phyloP scores from a whole-genome alignment of 2,329 filamentous ascomycete species.

The Penicillium sp. region DNA sequence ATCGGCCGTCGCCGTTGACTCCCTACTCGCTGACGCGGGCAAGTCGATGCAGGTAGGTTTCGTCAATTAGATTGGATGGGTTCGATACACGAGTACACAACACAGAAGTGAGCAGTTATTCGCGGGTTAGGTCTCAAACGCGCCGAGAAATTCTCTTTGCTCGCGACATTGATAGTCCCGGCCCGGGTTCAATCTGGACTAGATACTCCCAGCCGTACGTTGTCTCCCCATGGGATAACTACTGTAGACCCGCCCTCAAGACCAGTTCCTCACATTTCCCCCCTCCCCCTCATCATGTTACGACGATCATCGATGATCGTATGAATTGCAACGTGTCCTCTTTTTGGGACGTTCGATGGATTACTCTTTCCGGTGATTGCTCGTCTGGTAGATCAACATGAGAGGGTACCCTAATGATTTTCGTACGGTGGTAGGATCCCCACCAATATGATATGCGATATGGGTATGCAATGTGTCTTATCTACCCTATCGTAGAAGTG shows the following conservation, averaged over 20 bases:
- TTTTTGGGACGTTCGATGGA: background rate
- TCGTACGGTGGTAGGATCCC: background rate
- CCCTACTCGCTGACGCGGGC: slow-evolving; percentile 2
- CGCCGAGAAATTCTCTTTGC: slow-evolving; percentile 9
- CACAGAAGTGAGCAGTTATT: background rate
- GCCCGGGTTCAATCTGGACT: background rate
- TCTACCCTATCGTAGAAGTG: background rate
- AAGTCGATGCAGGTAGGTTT: slow-evolving; percentile 14
- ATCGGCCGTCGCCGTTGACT: slow-evolving; percentile 7
- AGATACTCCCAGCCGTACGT: background rate
- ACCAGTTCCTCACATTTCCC: background rate
- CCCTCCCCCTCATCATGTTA: background rate
- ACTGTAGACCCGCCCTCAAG: background rate
- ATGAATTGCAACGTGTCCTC: slow-evolving; percentile 20
- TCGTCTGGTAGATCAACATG: slow-evolving; percentile 1
- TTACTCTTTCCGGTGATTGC: background rate
- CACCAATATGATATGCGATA: background rate
- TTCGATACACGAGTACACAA: slow-evolving; percentile 6
- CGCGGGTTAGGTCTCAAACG: slow-evolving; percentile 1
- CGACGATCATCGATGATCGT: slow-evolving; percentile 11
- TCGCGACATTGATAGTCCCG: background rate
- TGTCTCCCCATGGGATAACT: no score
- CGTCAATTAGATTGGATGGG: slow-evolving; percentile 15
- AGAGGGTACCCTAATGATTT: slow-evolving; percentile 1
- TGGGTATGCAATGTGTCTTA: slow-evolving; percentile 1